phyloP scores from a whole-genome alignment of 495 filamentous ascomycete species.

The Neurospora tetraspora region DNA sequence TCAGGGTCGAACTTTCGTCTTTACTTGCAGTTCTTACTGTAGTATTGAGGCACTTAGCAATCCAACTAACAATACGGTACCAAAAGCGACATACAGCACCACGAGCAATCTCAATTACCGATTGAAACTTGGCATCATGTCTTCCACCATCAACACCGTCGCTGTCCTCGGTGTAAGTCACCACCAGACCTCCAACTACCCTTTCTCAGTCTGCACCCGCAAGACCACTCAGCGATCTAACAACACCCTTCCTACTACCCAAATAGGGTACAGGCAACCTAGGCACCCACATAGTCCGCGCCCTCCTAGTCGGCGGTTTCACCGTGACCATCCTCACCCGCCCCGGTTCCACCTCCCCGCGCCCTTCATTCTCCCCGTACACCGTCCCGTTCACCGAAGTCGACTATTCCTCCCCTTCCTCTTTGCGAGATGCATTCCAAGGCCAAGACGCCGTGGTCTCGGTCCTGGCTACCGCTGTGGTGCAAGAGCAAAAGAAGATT shows the following conservation, averaged over 20 bases:
- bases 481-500: constrained; percentile 35
- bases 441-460: constrained; percentile 52
- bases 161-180: constrained; percentile 39
- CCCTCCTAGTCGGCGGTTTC: constrained; percentile 45
- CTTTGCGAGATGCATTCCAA: constrained; percentile 36
- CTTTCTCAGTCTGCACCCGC: background rate
- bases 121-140: constrained; percentile 21
- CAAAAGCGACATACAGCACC: background rate
- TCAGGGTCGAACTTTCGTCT: background rate
- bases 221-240: background rate
- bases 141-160: constrained; percentile 37
- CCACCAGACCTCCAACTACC: background rate
- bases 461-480: constrained; percentile 25
- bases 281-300: constrained; percentile 45
- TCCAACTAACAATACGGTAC: too few species aligned
- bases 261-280: constrained; percentile 48
- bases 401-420: constrained; percentile 46
- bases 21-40: too few species aligned
- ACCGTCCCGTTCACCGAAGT: constrained; percentile 33
- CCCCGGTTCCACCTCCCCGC: constrained; percentile 23
- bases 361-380: constrained; percentile 17
- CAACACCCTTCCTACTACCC: background rate
- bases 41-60: too few species aligned
- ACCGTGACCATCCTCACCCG: constrained; percentile 51
- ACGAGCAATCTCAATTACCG: background rate